Evolutionary conservation across 345 rosid genomes (phyloP), one percentile per base, ranked within the genome.

Genomic region (Citrus sinensis): DNA sequence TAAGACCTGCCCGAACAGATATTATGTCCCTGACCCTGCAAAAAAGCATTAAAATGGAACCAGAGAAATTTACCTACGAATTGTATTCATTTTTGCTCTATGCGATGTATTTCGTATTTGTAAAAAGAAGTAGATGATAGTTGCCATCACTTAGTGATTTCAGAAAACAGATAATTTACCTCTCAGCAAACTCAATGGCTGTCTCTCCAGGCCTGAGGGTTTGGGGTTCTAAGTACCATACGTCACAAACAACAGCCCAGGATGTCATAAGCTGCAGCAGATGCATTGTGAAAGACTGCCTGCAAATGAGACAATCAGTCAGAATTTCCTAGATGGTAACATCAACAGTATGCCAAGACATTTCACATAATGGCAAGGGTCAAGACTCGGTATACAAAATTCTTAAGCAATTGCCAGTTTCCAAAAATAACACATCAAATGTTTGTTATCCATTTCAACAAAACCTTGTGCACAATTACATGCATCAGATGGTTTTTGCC

Each of bases 161-260:
- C 66, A 30, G 49, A 27, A 73, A 40, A 68, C 68, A 55, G 51
- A 72, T 64, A 24, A 49, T 40, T 78, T 80, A 93, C 99, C 98
- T 92, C 91, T 97, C 99, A 32, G 99, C 99, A 91, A 97, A 97
- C 74, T 93, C 98, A 62, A 97, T 94, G 54, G 93, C 78, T 27
- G 98, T 92, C 86, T 97, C 99, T 60, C 97, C 97, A 16, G 93
- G 91, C 86, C 76, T 92, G 78, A 93, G 81, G 55, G 82, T 92
- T 78, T 97, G 98, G 29, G 99, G 98, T 85, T 94, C 99, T 84
- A 97, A 86, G 82, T 93, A 97, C 98, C 99, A 97, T 46, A 97
- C 98, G 58, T 97, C 99, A 88, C 99, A 96, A 81, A 97, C 99
- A 78, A 97, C 99, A 73, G 99, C 98, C 99, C 99, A 97, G 17